Conservation (phyloP, 257 asterid genomes). For the Solanum clarkiae region DNA sequence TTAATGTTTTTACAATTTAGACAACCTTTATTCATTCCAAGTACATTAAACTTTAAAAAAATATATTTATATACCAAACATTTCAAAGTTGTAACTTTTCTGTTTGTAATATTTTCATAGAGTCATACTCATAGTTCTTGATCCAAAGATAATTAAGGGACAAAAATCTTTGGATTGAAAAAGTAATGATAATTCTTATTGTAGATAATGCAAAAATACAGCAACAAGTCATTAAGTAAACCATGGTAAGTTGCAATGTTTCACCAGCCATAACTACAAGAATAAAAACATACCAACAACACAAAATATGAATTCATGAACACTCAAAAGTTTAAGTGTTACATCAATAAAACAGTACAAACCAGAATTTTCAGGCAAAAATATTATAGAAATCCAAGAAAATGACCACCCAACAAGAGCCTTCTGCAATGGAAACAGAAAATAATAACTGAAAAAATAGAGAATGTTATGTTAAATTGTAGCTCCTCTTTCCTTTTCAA, state of each 20-base stretch:
- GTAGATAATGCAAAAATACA: neutral
- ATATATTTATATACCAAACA: neutral
- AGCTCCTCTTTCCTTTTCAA: constrained; percentile 62
- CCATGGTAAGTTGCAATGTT: neutral
- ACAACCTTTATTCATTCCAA: neutral
- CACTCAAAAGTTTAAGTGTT: neutral
- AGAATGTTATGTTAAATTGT: constrained; percentile 17
- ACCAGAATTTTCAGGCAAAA: constrained; percentile 5
- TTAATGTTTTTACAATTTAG: neutral
- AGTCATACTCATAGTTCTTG: neutral
- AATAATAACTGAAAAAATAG: neutral
- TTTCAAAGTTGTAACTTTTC: neutral
- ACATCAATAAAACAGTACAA: neutral
- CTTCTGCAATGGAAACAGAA: neutral
- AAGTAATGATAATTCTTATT: neutral
- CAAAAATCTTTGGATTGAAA: neutral
- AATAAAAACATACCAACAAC: neutral
- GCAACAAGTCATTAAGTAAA: neutral
- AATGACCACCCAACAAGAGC: constrained; percentile 39
- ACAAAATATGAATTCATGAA: neutral
- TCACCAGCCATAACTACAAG: neutral
- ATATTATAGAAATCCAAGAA: constrained; percentile 17
- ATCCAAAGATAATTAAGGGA: neutral
- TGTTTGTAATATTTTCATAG: neutral
- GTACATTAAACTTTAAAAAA: neutral